Percentiles rank a stretch among this genome's conserved stretches.
Conservation (phyloP, 1,284 basidiomycete species). For the Microbotryum saponariae region DNA sequence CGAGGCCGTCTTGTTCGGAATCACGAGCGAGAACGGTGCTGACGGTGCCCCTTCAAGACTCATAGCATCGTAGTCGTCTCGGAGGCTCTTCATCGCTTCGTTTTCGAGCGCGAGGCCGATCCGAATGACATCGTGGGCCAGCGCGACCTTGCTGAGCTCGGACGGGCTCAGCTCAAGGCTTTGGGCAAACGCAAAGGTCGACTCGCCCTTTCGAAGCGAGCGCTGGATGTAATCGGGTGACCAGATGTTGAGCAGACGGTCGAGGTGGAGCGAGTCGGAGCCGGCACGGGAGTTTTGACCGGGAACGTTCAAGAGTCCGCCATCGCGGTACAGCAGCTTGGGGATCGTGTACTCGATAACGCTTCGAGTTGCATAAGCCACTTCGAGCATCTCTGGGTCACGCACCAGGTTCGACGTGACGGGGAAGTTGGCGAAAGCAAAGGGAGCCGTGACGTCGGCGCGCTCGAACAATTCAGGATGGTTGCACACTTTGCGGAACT, state of each 20-base stretch:
- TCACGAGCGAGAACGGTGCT: background rate
- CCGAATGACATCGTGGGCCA: constrained; percentile 42
- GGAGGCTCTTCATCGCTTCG: background rate
- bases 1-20: constrained; percentile 15
- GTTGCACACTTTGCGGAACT: constrained; percentile 98
- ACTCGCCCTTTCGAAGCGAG: constrained; percentile 55
- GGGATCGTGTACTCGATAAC: constrained; percentile 76
- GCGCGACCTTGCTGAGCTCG: constrained; percentile 55
- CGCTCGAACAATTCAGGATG: constrained; percentile 98
- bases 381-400: constrained; percentile 73
- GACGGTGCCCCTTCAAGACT: background rate
- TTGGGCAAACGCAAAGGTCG: constrained; percentile 66
- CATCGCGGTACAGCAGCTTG: constrained; percentile 66
- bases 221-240: constrained; percentile 66
- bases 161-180: constrained; percentile 57
- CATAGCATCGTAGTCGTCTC: constrained; percentile 1
- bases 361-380: constrained; percentile 75
- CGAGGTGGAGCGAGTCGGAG: constrained; percentile 56
- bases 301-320: constrained; percentile 65
- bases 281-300: constrained; percentile 52
- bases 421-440: constrained; percentile 78
- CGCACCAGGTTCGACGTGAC: constrained; percentile 68
- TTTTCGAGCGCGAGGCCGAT: constrained; percentile 19
- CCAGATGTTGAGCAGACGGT: constrained; percentile 86
- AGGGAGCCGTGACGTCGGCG: constrained; percentile 88